A percentile compares a stretch with the other conserved stretches of the same genome.
Conservation (phyloP, 1,284 basidiomycete genomes). For the Microbotryomycetes sp. region DNA sequence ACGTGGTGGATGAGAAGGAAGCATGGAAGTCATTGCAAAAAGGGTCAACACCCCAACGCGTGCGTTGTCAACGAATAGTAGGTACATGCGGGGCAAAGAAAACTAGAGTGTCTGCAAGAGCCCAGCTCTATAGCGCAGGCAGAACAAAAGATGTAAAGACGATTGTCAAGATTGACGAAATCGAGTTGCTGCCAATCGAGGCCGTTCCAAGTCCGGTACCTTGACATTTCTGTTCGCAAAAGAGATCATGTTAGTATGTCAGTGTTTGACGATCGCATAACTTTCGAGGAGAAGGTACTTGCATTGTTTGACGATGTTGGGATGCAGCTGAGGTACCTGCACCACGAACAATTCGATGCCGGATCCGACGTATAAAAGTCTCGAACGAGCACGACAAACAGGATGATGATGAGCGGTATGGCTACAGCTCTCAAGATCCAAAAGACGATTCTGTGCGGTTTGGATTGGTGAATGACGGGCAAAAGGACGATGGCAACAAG, state of each 20-base stretch:
- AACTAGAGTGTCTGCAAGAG: no score
- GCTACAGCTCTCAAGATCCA: slow-evolving; percentile 67
- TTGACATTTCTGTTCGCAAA: slow-evolving; percentile 27
- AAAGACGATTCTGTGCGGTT: slow-evolving; percentile 59
- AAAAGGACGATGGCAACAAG: slow-evolving; percentile 70
- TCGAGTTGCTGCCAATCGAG: slow-evolving; percentile 5
- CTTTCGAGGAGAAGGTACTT: neutral
- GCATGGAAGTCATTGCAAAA: no score
- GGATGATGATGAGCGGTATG: slow-evolving; percentile 62
- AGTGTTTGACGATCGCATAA: slow-evolving; percentile 4
- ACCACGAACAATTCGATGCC: slow-evolving; percentile 71
- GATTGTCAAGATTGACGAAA: slow-evolving; percentile 11
- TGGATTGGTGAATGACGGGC: slow-evolving; percentile 71
- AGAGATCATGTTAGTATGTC: neutral
- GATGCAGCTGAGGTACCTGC: slow-evolving; percentile 80
- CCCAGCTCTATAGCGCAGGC: no score
- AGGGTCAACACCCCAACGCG: no score
- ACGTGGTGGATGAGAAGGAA: no score
- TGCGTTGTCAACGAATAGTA: no score
- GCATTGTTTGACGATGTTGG: slow-evolving; percentile 64
- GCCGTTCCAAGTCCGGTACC: slow-evolving; percentile 31
- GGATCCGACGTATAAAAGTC: slow-evolving; percentile 88
- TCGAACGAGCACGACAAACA: slow-evolving; percentile 71
- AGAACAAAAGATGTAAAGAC: slow-evolving; percentile 21
- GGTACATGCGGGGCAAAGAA: no score